Evolutionary conservation across 2,329 filamentous ascomycete species (phyloP), one percentile per base, ranked within the genome.

Genomic region (Arthrinium puccinioides): DNA sequence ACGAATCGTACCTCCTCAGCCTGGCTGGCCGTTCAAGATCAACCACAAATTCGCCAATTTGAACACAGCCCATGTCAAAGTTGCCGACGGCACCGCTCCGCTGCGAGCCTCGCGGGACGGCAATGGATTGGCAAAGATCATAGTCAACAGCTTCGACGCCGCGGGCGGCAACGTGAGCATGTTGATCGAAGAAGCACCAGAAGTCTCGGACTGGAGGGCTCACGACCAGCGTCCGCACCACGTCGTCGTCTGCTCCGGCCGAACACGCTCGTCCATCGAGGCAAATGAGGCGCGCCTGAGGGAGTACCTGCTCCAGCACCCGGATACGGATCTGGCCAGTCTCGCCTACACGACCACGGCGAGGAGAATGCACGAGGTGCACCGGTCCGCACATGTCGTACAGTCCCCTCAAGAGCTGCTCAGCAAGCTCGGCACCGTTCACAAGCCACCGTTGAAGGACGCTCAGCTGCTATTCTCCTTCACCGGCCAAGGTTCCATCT

Each of bases 401-500:
- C 15, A 24, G 15, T 25, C 32, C 15, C 6, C n/a, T 7, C 9
- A 35, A 13, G 32, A 35, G 3, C 21, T 35, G 32, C 21, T 26
- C 21, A 7, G 14, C 14, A 35, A 35, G 23, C 14, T 35, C 7
- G 21, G 32, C 15, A 26, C 21, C 15, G 23, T 4, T 18, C 16
- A 26, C 9, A 35, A 35, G 32, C 21, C 32, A 11, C 32, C 31
- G 9, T 9, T 32, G 31, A 32, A 35, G 13, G 23, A 35, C 21
- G 9, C 23, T 4, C 21, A 14, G 3, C 6, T 35, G 14, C 48
- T 54, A 1, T 60, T 62, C 31, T 51, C 53, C 2, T 62, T 60
- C 32, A 59, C 59, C 3, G 59, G 59, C 4, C 59, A 62, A 38
- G 59, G 57, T 3, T 46, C 50, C 25, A 49, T 51, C 20, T 56